phyloP scores from a whole-genome alignment of 768 basidiomycete species.

The Russula abietina region DNA sequence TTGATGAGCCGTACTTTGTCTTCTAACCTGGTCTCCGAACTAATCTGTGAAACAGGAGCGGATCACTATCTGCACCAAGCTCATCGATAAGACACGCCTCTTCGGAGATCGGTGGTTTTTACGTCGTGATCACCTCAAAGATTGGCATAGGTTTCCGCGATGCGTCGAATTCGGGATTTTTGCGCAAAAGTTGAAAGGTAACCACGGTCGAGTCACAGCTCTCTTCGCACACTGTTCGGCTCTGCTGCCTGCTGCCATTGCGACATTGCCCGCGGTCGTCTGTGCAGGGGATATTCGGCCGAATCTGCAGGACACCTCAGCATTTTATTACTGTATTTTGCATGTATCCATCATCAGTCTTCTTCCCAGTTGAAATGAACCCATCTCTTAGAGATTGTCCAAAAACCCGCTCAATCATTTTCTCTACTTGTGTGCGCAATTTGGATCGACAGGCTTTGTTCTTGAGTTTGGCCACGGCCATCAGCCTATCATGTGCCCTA shows the following conservation, averaged over 20 bases:
- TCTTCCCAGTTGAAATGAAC: too few relatives aligned
- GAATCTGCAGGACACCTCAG: too few relatives aligned
- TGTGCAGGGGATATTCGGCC: too few relatives aligned
- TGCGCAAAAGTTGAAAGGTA: background rate
- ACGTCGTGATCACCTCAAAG: background rate
- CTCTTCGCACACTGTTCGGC: background rate
- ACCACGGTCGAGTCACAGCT: background rate
- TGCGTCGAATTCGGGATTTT: background rate
- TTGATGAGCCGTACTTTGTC: constrained; percentile 8
- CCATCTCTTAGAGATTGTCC: too few relatives aligned
- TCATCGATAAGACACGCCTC: background rate
- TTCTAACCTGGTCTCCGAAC: background rate
- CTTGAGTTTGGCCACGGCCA: too few relatives aligned
- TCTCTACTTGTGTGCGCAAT: too few relatives aligned
- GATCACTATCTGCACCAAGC: background rate
- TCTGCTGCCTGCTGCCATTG: background rate
- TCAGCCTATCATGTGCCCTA: too few relatives aligned
- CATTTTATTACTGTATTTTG: too few relatives aligned
- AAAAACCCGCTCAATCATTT: too few relatives aligned
- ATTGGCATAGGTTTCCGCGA: background rate
- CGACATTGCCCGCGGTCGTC: too few relatives aligned
- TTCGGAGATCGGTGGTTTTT: background rate
- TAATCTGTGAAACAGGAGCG: background rate
- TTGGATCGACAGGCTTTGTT: too few relatives aligned
- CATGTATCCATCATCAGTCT: too few relatives aligned